Percentiles rank a stretch among this genome's conserved stretches.
These are phyloP conservation scores for Arthrobotrys sinensis DNA, from an alignment of 2,329 filamentous ascomycete species.

Conservation along the genomic window DNA sequence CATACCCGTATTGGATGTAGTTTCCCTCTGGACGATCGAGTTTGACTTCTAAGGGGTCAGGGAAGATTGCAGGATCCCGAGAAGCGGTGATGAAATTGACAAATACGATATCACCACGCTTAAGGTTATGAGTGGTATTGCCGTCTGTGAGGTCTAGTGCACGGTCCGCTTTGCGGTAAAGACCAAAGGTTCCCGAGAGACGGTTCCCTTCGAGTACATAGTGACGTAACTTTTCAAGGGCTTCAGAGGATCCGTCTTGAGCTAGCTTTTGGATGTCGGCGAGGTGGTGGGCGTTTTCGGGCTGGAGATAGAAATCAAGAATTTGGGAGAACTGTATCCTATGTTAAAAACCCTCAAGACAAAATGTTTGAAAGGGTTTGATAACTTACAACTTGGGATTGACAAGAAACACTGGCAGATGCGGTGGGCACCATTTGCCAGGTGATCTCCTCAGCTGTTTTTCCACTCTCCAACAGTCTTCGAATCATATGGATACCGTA, in stretches of 20 bases:
- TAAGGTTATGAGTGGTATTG: constrained; percentile 70
- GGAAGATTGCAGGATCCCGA: constrained; percentile 74
- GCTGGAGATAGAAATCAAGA: constrained; percentile 79
- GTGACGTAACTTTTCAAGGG: constrained; percentile 76
- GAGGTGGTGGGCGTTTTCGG: constrained; percentile 73
- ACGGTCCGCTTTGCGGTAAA: constrained; percentile 73
- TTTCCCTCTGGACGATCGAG: constrained; percentile 76
- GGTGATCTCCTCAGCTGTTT: constrained; percentile 77
- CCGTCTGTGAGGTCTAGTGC: constrained; percentile 72
- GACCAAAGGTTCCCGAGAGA: constrained; percentile 75
- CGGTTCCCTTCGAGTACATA: constrained; percentile 82
- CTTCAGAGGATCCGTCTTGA: constrained; percentile 72
- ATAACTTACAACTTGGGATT: constrained; percentile 73
- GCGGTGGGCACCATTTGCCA: constrained; percentile 81
- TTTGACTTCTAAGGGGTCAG: constrained; percentile 74
- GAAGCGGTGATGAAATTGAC: constrained; percentile 75
- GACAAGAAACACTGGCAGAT: constrained; percentile 78
- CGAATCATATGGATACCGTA: constrained; percentile 79
- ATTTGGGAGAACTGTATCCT: constrained; percentile 76
- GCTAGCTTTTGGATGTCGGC: constrained; percentile 76
- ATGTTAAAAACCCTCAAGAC: constrained; percentile 64
- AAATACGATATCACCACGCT: constrained; percentile 75
- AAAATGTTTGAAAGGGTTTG: constrained; percentile 65
- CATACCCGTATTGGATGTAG: constrained; percentile 78
- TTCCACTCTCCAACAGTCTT: constrained; percentile 75